These are phyloP conservation scores for Carnegiea gigantea DNA, from an alignment of 179 eudicot genomes.

Conservation along the genomic window DNA sequence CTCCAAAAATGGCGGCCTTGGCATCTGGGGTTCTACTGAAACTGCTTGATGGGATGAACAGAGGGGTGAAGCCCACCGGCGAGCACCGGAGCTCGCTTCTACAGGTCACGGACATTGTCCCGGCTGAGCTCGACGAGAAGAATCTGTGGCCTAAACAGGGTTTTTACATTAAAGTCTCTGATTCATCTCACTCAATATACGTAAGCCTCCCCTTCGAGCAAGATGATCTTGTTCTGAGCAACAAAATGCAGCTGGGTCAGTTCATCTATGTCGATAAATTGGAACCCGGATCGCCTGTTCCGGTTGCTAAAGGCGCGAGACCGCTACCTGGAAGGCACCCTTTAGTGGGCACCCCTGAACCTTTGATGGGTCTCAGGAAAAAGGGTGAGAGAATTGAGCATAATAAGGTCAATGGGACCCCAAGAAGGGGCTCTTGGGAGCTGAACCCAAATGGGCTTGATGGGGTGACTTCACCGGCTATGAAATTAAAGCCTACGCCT, in stretches of 20 bases:
- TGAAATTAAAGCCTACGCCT: slow-evolving; percentile 53
- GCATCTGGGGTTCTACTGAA: slow-evolving; percentile 76
- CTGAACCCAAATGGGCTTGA: slow-evolving; percentile 32
- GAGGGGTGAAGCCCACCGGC: slow-evolving; percentile 64
- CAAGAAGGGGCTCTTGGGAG: slow-evolving; percentile 84
- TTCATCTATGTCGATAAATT: slow-evolving; percentile 74
- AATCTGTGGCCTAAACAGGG: slow-evolving; percentile 80
- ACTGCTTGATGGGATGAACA: slow-evolving; percentile 66
- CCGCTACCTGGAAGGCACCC: slow-evolving; percentile 93
- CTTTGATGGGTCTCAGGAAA: slow-evolving; percentile 65
- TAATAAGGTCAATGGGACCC: slow-evolving; percentile 34
- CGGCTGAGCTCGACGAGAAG: slow-evolving; percentile 91
- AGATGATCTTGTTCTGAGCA: slow-evolving; percentile 87
- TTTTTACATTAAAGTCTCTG: slow-evolving; percentile 79
- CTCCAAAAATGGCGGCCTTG: slow-evolving; percentile 50
- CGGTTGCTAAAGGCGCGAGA: slow-evolving; percentile 65
- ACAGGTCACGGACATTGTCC: slow-evolving; percentile 90
- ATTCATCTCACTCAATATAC: slow-evolving; percentile 93
- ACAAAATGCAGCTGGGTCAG: slow-evolving; percentile 89
- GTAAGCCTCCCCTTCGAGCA: slow-evolving; percentile 77
- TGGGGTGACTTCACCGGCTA: slow-evolving; percentile 36
- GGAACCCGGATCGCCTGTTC: slow-evolving; percentile 92
- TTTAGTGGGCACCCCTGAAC: slow-evolving; percentile 81
- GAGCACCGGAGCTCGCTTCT: slow-evolving; percentile 75
- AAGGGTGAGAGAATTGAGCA: slow-evolving; percentile 52